Evolutionary conservation across 1,284 basidiomycete genomes (phyloP), one percentile per base, ranked within the genome.

Genomic region (Cerrena zonata): DNA sequence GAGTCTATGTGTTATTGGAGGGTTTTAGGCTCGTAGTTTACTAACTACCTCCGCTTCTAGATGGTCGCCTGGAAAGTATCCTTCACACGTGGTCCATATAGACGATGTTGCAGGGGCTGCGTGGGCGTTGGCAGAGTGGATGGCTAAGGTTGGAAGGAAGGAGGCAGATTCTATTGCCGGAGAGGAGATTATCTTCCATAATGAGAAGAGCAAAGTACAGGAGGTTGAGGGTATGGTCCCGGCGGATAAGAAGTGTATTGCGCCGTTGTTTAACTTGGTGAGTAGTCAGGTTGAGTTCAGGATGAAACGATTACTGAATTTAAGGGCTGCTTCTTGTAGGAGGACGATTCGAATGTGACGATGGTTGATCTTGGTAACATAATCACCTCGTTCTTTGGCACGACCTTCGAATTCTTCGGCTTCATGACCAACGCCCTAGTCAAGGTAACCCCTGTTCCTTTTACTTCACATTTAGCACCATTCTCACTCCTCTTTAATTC

Each of bases 321-420:
- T n/a, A n/a, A n/a, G n/a, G n/a, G n/a, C n/a, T n/a, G n/a, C n/a
- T n/a, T n/a, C 47, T 43, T 37, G 2, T 55, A 89, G 86, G 81
- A 86, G 53, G 92, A 94, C 62, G 87, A 93, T 53, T 82, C 83
- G 11, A 77, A 90, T 48, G 83, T 81, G 53, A 92, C 90, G 1
- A 75, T 91, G 50, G 73, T 85, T 25, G 86, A 83, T 51, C 77
- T 88, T n/a, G 89, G 86, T 2, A 76, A 80, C 52, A 79, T 77
- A 10, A 79, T 90, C 21, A 84, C 88, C 1, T 77, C 82, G 18
- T 79, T 84, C 57, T 94, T 93, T 66, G 86, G 82, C 36, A 89
- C 93, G 47, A 86, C 86, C 10, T 90, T 89, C 55, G 90, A 92
- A 58, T 94, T 93, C 65, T 81, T 91, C 67, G 87, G 82, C 52